These are phyloP conservation scores for Helminthosporium solani DNA, from an alignment of 2,329 filamentous ascomycete species.

Conservation along the genomic window DNA sequence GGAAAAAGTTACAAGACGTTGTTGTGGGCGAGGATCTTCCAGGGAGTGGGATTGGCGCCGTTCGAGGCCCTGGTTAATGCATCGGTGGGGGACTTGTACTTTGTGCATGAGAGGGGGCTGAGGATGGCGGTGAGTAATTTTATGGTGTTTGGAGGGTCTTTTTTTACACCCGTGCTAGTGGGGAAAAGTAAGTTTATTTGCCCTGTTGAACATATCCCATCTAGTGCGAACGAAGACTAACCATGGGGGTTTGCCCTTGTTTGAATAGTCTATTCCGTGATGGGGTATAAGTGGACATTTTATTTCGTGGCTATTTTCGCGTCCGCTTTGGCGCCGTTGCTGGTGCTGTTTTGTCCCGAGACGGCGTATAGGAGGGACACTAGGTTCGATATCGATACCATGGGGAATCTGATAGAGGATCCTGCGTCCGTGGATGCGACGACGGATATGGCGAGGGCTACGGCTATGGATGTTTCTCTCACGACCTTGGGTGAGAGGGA, in stretches of 20 bases:
- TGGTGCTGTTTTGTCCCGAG: constrained; percentile 82
- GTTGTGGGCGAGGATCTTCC: constrained; percentile 76
- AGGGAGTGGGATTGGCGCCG: constrained; percentile 82
- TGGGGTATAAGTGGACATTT: constrained; percentile 88
- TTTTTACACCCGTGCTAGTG: constrained; percentile 83
- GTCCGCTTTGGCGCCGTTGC: constrained; percentile 65
- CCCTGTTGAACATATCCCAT: no score
- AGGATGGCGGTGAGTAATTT: constrained; percentile 82
- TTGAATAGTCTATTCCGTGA: constrained; percentile 67
- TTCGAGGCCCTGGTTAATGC: constrained; percentile 91
- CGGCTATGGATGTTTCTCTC: no score
- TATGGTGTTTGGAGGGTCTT: constrained; percentile 69
- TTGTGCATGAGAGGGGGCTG: constrained; percentile 79
- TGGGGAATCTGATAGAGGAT: constrained; percentile 31
- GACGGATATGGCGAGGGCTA: constrained; percentile 1
- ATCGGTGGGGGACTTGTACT: constrained; percentile 85
- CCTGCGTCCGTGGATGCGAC: constrained; percentile 1
- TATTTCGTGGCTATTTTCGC: constrained; percentile 85
- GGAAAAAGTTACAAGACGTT: constrained; percentile 69
- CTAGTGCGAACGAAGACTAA: no score
- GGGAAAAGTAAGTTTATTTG: no score
- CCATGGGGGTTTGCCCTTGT: no score
- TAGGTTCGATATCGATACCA: constrained; percentile 68
- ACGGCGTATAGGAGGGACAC: constrained; percentile 72
- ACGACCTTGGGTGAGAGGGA: constrained; percentile 5